Evolutionary conservation across 805 yeast genomes (phyloP).

Genomic region (Starmerella roubikii): DNA sequence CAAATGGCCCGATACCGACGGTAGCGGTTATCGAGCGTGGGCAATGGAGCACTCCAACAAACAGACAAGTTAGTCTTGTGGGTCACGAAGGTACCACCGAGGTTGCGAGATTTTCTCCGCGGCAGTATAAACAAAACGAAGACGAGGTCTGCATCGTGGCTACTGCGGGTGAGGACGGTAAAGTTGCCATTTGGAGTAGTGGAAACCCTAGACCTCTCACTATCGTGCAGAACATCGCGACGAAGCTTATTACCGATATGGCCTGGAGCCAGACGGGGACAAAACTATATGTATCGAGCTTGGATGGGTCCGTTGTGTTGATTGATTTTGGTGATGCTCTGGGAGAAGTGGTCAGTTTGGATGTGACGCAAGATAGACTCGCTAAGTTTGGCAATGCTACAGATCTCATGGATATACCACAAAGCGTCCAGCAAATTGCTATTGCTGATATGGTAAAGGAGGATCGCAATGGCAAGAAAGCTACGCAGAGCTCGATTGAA

Average conservation of each 20-base stretch:
- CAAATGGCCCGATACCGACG: conserved; percentile 51
- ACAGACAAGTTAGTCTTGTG: conserved; percentile 43
- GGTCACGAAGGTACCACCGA: conserved; percentile 64
- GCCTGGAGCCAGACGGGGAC: conserved; percentile 80
- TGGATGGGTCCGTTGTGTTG: conserved; percentile 71
- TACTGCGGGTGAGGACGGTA: conserved; percentile 89
- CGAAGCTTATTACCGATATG: conserved; percentile 73
- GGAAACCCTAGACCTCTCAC: conserved; percentile 59
- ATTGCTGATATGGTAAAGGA: too few species aligned
- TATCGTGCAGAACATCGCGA: conserved; percentile 61
- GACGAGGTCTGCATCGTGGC: conserved; percentile 59
- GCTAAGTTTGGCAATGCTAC: conserved; percentile 80
- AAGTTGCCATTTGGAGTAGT: conserved; percentile 82
- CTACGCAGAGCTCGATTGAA: too few species aligned
- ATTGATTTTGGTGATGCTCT: conserved; percentile 40
- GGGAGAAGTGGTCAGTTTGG: conserved; percentile 43
- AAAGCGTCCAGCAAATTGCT: conserved; percentile 61
- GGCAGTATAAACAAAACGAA: conserved; percentile 22
- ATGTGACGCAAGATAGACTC: conserved; percentile 52
- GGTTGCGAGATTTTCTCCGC: conserved; percentile 43
- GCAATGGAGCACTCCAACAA: conserved; percentile 35
- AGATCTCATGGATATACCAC: conserved; percentile 75
- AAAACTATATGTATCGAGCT: conserved; percentile 56
- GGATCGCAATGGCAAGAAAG: too few species aligned
- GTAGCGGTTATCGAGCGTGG: conserved; percentile 51